phyloP scores from a whole-genome alignment of 1,284 basidiomycete species.

The Xerocomus nothofagi region DNA sequence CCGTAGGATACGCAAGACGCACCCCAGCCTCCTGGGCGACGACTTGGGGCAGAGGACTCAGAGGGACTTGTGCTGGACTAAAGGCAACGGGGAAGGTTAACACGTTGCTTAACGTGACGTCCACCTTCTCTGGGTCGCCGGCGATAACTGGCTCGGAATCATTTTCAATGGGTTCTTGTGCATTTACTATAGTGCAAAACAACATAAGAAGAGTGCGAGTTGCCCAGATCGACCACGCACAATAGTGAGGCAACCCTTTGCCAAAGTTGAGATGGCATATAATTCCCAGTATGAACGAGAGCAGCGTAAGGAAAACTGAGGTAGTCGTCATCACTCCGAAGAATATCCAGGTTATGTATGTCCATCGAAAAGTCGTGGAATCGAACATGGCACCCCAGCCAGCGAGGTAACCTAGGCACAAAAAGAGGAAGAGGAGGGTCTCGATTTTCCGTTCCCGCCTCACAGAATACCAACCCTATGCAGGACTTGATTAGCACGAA shows the following conservation, averaged over 20 bases:
- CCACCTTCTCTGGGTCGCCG: slow-evolving; percentile 58
- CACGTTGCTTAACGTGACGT: slow-evolving; percentile 56
- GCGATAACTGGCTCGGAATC: slow-evolving; percentile 43
- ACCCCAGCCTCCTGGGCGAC: slow-evolving; percentile 43
- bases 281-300: slow-evolving; percentile 59
- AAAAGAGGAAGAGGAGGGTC: slow-evolving; percentile 61
- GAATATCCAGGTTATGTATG: slow-evolving; percentile 70
- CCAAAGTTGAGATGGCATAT: slow-evolving; percentile 73
- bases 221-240: slow-evolving; percentile 43
- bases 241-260: slow-evolving; percentile 64
- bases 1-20: slow-evolving; percentile 40
- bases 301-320: slow-evolving; percentile 57
- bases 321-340: slow-evolving; percentile 63
- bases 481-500: slow-evolving; percentile 15
- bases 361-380: slow-evolving; percentile 71
- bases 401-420: slow-evolving; percentile 59
- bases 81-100: slow-evolving; percentile 57
- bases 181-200: slow-evolving; percentile 46
- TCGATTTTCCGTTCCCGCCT: slow-evolving; percentile 60
- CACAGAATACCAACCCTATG: slow-evolving; percentile 71
- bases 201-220: background rate
- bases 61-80: slow-evolving; percentile 41
- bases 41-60: slow-evolving; percentile 44
- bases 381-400: slow-evolving; percentile 74
- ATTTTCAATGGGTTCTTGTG: slow-evolving; percentile 49